These are phyloP conservation scores for Rusavskia elegans DNA, from an alignment of 495 filamentous ascomycete species.

Conservation along the genomic window DNA sequence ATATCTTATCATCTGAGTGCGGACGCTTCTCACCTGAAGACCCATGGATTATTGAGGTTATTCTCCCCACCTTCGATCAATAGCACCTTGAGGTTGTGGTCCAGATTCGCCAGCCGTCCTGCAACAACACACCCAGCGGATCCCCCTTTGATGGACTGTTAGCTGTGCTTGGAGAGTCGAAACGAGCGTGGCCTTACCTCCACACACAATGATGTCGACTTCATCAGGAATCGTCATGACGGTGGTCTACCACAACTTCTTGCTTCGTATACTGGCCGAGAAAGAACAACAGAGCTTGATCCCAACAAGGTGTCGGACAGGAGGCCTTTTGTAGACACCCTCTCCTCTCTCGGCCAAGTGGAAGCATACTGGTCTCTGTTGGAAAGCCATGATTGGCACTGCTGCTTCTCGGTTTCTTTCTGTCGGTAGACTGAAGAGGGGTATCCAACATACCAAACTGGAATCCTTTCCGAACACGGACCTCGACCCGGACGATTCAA, in stretches of 20 bases:
- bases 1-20: no score
- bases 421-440: no score
- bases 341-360: no score
- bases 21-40: neutral
- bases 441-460: no score
- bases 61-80: slow-evolving; percentile 66
- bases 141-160: slow-evolving; percentile 17
- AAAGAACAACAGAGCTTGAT: neutral
- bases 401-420: no score
- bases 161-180: no score
- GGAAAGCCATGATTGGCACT: no score
- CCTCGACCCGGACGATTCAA: no score
- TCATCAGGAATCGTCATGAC: slow-evolving; percentile 43
- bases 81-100: slow-evolving; percentile 65
- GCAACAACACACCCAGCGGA: slow-evolving; percentile 64
- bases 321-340: no score
- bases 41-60: slow-evolving; percentile 71
- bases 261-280: neutral
- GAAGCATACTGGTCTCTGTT: no score
- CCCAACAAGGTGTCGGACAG: neutral
- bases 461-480: no score
- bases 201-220: slow-evolving; percentile 73
- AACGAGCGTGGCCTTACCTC: slow-evolving; percentile 29
- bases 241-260: neutral
- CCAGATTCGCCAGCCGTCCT: slow-evolving; percentile 62